A percentile compares a stretch with the other conserved stretches of the same genome.
These are phyloP conservation scores for Elaeis guineensis DNA, from an alignment of 176 grass and related monocot species.

Conservation along the genomic window DNA sequence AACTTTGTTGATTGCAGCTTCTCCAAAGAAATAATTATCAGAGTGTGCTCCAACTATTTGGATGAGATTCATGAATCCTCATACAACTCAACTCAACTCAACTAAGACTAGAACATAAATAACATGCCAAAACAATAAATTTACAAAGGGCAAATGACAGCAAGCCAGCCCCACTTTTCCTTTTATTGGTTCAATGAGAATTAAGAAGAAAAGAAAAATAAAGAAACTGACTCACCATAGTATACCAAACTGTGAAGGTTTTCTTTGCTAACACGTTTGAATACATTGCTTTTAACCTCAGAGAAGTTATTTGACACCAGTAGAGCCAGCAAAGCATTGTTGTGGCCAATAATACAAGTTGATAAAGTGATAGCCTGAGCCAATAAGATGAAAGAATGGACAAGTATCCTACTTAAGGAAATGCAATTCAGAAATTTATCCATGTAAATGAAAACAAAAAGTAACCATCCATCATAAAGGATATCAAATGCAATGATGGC, in stretches of 20 bases:
- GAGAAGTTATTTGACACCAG: slow-evolving; percentile 96
- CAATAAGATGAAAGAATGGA: slow-evolving; percentile 95
- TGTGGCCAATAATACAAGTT: slow-evolving; percentile 93
- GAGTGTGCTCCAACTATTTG: no score
- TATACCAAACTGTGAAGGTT: slow-evolving; percentile 97
- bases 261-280: slow-evolving; percentile 98
- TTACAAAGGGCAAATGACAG: no score
- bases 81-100: no score
- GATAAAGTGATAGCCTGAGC: slow-evolving; percentile 95
- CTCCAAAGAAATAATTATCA: no score
- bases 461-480: slow-evolving; percentile 34
- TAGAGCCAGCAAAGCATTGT: slow-evolving; percentile 89
- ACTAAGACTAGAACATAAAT: no score
- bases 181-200: not conserved
- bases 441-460: slow-evolving; percentile 1
- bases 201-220: slow-evolving; percentile 14
- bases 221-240: slow-evolving; percentile 58
- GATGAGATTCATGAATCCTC: no score
- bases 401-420: slow-evolving; percentile 81
- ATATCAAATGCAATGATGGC: slow-evolving; percentile 95
- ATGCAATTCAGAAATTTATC: slow-evolving; percentile 13
- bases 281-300: slow-evolving; percentile 97
- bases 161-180: no score
- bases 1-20: no score
- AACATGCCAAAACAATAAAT: no score